Conservation (phyloP, 768 basidiomycete genomes). For the Russula sp. region DNA sequence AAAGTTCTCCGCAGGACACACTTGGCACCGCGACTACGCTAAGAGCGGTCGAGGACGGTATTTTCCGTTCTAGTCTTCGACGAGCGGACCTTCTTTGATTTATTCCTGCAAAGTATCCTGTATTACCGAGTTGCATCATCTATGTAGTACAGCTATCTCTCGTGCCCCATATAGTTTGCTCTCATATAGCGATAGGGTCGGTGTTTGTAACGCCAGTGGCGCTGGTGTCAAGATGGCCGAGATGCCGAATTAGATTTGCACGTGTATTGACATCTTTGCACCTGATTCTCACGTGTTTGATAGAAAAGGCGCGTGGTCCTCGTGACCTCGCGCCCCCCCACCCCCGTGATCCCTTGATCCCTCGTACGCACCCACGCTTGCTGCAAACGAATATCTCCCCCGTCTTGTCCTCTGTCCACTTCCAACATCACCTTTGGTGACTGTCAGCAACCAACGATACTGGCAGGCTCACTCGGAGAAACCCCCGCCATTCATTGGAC, state of each 20-base stretch:
- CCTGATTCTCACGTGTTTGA: constrained; percentile 23
- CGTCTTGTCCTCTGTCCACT: neutral
- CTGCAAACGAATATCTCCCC: neutral
- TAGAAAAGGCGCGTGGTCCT: constrained; percentile 21
- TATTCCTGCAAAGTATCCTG: neutral
- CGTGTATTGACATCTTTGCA: constrained; percentile 21
- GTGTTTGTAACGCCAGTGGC: neutral
- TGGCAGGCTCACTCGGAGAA: neutral
- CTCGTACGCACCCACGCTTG: neutral
- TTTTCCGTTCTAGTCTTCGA: constrained; percentile 61
- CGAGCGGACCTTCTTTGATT: constrained; percentile 58
- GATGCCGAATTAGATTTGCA: constrained; percentile 18
- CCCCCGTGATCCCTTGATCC: constrained; percentile 23
- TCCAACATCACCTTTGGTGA: neutral
- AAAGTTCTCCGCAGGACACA: constrained; percentile 47
- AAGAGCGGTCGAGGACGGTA: constrained; percentile 57
- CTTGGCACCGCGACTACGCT: constrained; percentile 66
- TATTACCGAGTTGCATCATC: neutral
- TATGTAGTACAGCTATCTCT: neutral
- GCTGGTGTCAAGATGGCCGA: constrained; percentile 4
- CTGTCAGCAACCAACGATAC: neutral
- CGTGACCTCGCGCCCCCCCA: constrained; percentile 15
- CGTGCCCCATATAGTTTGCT: neutral
- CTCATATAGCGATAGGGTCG: neutral
- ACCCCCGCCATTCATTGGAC: neutral